Base-by-base conservation (phyloP, 2,329 filamentous ascomycete genomes). In the Aspergillus fumigatiaffinis region DNA sequence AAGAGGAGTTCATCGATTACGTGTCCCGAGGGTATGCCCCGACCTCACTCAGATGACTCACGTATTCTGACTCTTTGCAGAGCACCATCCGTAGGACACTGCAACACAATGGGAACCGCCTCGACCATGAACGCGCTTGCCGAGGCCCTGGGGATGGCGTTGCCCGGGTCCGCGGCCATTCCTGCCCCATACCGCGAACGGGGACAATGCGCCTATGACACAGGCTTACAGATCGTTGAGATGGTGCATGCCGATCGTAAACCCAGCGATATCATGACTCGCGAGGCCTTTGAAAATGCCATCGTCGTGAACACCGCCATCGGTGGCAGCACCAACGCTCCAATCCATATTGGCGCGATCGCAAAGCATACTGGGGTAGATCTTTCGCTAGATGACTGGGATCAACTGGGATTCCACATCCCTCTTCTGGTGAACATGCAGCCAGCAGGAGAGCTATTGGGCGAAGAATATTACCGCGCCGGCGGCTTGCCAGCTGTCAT, bases 321-420 rank as follows among this genome's bases (percentile, higher is more conserved):
- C 53, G 82, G 82, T 26, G 82, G 82, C 14, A 82, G 79, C 60
- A 83, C 82, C 3, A 84, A 84, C 59, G 81, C 82, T 0, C 81
- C 81, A 0, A 83, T 84, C 51, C 82, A 84, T 64, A 69, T 84
- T 50, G 80, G 78, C 42, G 82, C 82, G 9, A 77, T 84, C 23
- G 82, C 82, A 2, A 80, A 79, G 58, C 82, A 84, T 53, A 77
- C 82, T 10, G 81, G 80, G 1, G 77, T 84, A 1, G 67, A 75
- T 1, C 67, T 84, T 0, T 73, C 77, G 12, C 66, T 83, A 32
- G 78, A 84, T 58, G 81, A 84, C 64, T 84, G 81, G 80, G 81
- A 84, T 63, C 65, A 63, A 0, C 66, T 83, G 17, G 82, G 82
- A 3, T 80, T 78, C 61, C 64, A 73, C 6, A 73, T 83, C 10